Conservation (phyloP, 768 basidiomycete species). For the Epithele typhae region DNA sequence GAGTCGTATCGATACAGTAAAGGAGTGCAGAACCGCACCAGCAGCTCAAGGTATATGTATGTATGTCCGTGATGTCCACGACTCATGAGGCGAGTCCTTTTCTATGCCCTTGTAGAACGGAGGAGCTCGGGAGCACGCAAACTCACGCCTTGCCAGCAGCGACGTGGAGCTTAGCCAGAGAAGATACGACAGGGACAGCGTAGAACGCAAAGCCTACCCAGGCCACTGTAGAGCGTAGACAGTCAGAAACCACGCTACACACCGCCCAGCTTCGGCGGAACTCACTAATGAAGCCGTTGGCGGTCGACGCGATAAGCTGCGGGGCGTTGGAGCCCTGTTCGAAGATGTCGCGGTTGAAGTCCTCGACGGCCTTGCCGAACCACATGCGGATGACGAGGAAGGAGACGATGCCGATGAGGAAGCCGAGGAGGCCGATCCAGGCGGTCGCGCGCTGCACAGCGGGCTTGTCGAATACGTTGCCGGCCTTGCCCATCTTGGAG, state of each 20-base stretch:
- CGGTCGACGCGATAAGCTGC: constrained; percentile 53
- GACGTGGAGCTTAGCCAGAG: constrained; percentile 65
- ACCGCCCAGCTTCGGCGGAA: too few relatives aligned
- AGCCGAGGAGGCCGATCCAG: constrained; percentile 76
- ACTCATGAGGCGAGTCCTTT: too few relatives aligned
- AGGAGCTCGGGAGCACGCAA: background rate
- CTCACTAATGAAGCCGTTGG: constrained; percentile 76
- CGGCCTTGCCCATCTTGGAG: constrained; percentile 53
- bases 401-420: constrained; percentile 64
- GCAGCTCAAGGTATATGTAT: too few relatives aligned
- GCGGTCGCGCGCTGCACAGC: constrained; percentile 54
- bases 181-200: constrained; percentile 62
- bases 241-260: too few relatives aligned
- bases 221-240: constrained; percentile 49
- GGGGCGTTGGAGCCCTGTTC: constrained; percentile 51
- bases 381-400: constrained; percentile 76
- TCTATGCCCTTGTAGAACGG: too few relatives aligned
- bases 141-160: constrained; percentile 34
- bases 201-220: constrained; percentile 78
- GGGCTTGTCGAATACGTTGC: constrained; percentile 50
- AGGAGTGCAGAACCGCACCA: too few relatives aligned
- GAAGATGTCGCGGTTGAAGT: constrained; percentile 65
- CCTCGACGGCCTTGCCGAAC: constrained; percentile 74
- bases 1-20: too few relatives aligned
- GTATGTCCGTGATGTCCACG: too few relatives aligned